Conservation (phyloP, 805 yeast genomes). For the Ogataea polymorpha region DNA sequence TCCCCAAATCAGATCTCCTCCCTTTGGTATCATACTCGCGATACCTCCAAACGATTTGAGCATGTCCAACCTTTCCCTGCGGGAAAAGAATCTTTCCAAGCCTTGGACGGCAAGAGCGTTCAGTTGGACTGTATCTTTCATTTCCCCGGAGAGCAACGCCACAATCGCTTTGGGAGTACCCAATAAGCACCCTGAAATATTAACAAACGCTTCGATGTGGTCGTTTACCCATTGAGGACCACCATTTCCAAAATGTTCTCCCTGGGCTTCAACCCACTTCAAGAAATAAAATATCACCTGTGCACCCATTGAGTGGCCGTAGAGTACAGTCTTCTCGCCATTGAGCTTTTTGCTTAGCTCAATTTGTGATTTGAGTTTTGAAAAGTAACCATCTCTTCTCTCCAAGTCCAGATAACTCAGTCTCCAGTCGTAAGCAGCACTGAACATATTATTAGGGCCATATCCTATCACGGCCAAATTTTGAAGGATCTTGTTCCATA, state of each 20-base stretch:
- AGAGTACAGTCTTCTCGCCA: constrained; percentile 68
- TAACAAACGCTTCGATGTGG: constrained; percentile 75
- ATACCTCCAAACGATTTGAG: constrained; percentile 88
- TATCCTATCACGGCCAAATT: constrained; percentile 92
- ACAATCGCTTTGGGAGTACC: constrained; percentile 96
- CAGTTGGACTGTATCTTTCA: constrained; percentile 95
- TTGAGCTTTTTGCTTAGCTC: constrained; percentile 54
- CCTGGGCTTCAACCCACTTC: constrained; percentile 95
- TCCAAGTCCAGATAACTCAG: constrained; percentile 87
- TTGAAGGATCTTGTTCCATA: constrained; percentile 95
- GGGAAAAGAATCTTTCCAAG: constrained; percentile 86
- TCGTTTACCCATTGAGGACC: constrained; percentile 86
- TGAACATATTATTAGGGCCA: constrained; percentile 83
- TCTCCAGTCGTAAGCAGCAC: constrained; percentile 97
- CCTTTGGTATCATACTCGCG: constrained; percentile 95
- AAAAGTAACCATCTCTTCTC: constrained; percentile 79
- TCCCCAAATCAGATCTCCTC: constrained; percentile 92
- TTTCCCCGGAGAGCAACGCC: constrained; percentile 93
- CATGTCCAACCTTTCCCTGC: constrained; percentile 85
- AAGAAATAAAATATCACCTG: constrained; percentile 84
- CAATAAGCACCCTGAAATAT: constrained; percentile 83
- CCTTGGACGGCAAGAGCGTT: constrained; percentile 93
- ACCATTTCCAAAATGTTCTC: constrained; percentile 82
- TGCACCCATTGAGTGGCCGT: constrained; percentile 96
- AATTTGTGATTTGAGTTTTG: constrained; percentile 68